These are phyloP conservation scores for Agaricales sp. DNA, from an alignment of 1,284 basidiomycete species.

Conservation along the genomic window DNA sequence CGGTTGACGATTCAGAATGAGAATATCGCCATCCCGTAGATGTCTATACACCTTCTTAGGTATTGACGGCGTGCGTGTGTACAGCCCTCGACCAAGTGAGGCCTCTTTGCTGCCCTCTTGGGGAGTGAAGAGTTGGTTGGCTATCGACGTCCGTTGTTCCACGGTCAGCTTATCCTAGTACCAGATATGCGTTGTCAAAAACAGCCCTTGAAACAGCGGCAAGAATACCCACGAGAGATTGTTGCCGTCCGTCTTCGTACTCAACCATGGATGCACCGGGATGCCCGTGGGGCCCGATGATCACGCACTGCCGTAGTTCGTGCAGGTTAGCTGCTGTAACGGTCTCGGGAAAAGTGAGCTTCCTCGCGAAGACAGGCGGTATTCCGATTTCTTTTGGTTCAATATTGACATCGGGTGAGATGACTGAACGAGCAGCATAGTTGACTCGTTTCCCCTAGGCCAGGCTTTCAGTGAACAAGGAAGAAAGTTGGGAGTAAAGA, in stretches of 20 bases:
- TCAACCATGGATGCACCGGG: constrained; percentile 95
- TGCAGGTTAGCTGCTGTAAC: constrained; percentile 91
- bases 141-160: constrained; percentile 90
- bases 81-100: constrained; percentile 44
- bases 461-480: constrained; percentile 7
- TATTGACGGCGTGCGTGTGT: constrained; percentile 62
- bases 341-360: constrained; percentile 96
- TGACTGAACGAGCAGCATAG: constrained; percentile 97
- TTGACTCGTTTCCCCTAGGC: constrained; percentile 96
- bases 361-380: constrained; percentile 95
- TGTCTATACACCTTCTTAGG: constrained; percentile 99
- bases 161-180: constrained; percentile 72
- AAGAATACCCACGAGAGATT: constrained; percentile 54
- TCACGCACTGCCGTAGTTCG: constrained; percentile 84
- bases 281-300: constrained; percentile 83
- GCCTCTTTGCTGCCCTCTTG: constrained; percentile 59
- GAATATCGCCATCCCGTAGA: constrained; percentile 89
- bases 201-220: neutral
- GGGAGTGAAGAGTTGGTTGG: constrained; percentile 94
- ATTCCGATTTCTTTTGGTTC: constrained; percentile 99
- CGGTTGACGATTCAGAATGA: constrained; percentile 97
- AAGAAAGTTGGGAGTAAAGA: constrained; percentile 3
- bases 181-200: neutral
- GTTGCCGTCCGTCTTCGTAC: constrained; percentile 86
- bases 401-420: constrained; percentile 98